Evolutionary conservation across 768 basidiomycete species (phyloP).

Genomic region (Holtermannia corniformis): DNA sequence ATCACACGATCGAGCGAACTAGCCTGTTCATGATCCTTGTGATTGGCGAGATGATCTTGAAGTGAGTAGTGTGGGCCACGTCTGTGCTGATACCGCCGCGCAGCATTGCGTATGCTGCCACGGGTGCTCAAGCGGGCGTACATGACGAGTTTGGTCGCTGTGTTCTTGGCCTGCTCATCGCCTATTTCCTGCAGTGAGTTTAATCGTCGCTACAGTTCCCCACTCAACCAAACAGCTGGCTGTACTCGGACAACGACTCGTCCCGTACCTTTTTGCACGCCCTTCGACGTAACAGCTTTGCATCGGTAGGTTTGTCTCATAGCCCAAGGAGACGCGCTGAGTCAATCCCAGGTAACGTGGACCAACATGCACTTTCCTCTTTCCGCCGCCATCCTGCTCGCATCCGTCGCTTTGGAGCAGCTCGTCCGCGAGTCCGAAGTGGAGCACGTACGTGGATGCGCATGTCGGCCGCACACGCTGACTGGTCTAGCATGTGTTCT

Average conservation of each 20-base stretch:
- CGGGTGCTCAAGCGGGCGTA: neutral
- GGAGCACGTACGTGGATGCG: neutral
- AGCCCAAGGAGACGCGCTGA: too few species aligned
- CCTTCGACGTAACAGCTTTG: neutral
- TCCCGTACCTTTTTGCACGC: constrained; percentile 7
- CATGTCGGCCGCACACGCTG: too few species aligned
- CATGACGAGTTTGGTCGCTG: neutral
- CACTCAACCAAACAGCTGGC: constrained; percentile 2
- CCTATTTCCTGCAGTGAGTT: neutral
- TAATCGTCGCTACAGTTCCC: neutral
- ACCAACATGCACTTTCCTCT: neutral
- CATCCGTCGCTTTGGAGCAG: neutral
- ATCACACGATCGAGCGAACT: constrained; percentile 7
- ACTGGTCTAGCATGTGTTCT: constrained; percentile 2
- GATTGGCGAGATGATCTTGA: constrained; percentile 6
- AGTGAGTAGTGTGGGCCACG: neutral
- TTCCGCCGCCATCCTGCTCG: neutral
- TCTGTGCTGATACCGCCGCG: neutral
- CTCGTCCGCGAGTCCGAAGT: neutral
- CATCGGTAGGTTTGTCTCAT: neutral
- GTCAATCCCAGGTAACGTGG: too few species aligned
- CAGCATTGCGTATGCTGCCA: neutral
- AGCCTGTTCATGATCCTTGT: constrained; percentile 6
- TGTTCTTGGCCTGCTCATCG: neutral
- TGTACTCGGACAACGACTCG: constrained; percentile 10